Evolutionary conservation across 139 green algal genomes (phyloP), one percentile per base, ranked within the genome.

Genomic region (Ettlia oleoabundans): DNA sequence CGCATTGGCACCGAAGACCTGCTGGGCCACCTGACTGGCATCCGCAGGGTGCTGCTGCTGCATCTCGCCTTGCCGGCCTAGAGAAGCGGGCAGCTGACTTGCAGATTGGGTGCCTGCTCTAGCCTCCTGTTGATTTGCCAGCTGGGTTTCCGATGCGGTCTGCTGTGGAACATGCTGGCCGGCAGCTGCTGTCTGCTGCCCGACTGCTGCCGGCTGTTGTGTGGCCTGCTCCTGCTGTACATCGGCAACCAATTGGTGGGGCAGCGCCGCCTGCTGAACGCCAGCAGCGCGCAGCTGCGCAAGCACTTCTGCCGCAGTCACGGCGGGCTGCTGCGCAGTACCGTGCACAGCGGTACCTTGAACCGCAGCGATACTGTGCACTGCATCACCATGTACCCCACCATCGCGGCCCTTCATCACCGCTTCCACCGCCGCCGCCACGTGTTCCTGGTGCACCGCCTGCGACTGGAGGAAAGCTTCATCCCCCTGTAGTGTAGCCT

Each of bases 321-420:
- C n/a, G n/a, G n/a, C n/a, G n/a, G n/a, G n/a, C 24, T 79, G 24
- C 53, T 80, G 26, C 58, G 38, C 73, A 30, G 28, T 42, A 71
- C 7, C 73, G 19, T 67, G 37, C 18, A 55, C 41, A 18, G 41
- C 73, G 26, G 24, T 35, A 6, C 13, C 55, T 32, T 30, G 33
- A 47, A 38, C 38, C 5, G n/a, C n/a, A n/a, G n/a, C n/a, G n/a
- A n/a, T n/a, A n/a, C n/a, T n/a, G n/a, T n/a, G 32, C 9, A 3
- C 24, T 26, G 68, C 68, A n/a, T 18, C 43, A 35, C 22, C 8
- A 19, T 40, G n/a, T n/a, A 42, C 69, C 1, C 13, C 43, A 24
- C n/a, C 35, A n/a, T 61, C 28, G 26, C 35, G 41, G 68, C 68
- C 68, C 28, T 19, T 35, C 15, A 28, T 42, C 3, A 22, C 41